A percentile compares a stretch with the other conserved stretches of the same genome.
These are phyloP conservation scores for Eucalyptus marginata DNA, from an alignment of 345 rosid species.

Conservation along the genomic window DNA sequence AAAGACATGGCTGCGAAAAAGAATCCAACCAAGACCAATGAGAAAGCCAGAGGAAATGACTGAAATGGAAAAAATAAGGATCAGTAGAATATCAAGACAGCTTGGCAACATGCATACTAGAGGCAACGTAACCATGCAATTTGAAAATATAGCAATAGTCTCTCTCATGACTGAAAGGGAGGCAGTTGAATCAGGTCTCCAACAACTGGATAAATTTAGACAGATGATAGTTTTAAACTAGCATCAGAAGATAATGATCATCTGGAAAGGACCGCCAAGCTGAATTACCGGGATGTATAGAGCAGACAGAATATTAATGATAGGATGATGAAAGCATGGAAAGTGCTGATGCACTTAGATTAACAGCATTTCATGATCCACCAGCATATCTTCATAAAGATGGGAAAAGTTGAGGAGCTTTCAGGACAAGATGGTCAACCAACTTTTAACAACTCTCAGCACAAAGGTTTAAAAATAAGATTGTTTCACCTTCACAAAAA, in stretches of 20 bases:
- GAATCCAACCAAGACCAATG: conserved; percentile 48
- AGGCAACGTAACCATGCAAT: not conserved
- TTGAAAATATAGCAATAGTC: not conserved
- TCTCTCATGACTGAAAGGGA: not conserved
- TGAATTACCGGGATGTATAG: not conserved
- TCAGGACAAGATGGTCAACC: not conserved
- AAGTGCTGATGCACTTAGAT: not conserved
- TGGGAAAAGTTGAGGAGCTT: not conserved
- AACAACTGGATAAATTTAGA: not conserved
- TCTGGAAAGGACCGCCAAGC: not conserved
- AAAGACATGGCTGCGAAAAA: conserved; percentile 52
- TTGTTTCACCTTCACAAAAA: not conserved
- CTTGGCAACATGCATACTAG: not conserved
- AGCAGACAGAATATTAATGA: not conserved
- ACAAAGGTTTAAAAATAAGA: not conserved
- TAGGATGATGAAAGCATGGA: not conserved
- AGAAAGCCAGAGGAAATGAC: conserved; percentile 67
- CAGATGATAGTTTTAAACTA: not conserved
- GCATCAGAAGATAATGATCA: not conserved
- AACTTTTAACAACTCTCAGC: not conserved
- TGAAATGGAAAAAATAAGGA: conserved; percentile 15
- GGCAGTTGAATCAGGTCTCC: not conserved
- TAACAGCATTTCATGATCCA: not conserved
- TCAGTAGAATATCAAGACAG: not conserved
- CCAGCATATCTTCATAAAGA: not conserved